Percentiles rank a stretch among this genome's conserved stretches.
Evolutionary conservation across 345 rosid species (phyloP).

Genomic region (Citrus medica): DNA sequence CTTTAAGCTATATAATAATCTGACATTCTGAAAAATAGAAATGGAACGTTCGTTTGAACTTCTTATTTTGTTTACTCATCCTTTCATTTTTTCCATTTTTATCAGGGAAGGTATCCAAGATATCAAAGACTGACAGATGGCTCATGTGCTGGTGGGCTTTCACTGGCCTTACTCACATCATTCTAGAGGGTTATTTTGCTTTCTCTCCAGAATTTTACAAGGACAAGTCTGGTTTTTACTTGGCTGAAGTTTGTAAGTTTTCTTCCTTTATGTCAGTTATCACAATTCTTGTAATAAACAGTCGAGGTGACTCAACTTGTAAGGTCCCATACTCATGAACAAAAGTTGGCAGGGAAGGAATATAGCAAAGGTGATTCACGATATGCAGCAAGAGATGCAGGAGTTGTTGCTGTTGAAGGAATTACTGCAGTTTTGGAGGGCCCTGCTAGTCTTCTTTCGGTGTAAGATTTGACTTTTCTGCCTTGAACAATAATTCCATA

Average conservation of each 20-base stretch:
- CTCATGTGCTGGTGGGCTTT: constrained; percentile 99
- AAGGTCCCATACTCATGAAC: not conserved
- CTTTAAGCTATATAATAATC: too few species aligned
- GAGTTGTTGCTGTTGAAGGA: constrained; percentile 74
- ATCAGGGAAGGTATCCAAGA: constrained; percentile 43
- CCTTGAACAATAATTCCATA: not conserved
- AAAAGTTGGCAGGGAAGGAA: constrained; percentile 70
- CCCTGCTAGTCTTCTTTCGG: constrained; percentile 73
- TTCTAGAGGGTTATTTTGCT: constrained; percentile 87
- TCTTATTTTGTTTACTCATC: not conserved
- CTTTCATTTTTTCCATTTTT: not conserved
- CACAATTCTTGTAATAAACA: not conserved
- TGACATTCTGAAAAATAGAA: not conserved
- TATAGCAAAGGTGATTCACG: constrained; percentile 98
- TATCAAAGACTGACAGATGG: constrained; percentile 48
- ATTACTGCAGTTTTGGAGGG: constrained; percentile 85
- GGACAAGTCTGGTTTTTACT: constrained; percentile 61
- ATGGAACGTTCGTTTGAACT: not conserved
- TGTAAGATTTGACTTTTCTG: constrained; percentile 42
- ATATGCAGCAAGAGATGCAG: constrained; percentile 77
- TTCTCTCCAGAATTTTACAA: constrained; percentile 88
- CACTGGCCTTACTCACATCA: constrained; percentile 82
- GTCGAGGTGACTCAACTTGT: not conserved
- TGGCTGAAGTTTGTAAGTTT: constrained; percentile 93
- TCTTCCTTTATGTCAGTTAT: not conserved